Conservation (phyloP, 345 rosid species). For the Syzygium jambos region DNA sequence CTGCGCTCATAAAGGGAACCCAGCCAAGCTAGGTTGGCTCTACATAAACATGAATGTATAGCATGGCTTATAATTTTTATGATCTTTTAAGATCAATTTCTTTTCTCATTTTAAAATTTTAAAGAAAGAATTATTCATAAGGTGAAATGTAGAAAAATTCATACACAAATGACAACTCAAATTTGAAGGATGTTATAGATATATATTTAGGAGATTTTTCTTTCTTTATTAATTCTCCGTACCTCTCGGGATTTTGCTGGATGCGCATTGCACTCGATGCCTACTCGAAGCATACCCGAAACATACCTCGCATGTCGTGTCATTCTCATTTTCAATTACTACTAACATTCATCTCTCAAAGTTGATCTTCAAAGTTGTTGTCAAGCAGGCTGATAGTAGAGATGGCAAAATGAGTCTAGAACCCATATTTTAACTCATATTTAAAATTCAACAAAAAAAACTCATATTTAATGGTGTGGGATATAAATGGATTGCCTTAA, state of each 20-base stretch:
- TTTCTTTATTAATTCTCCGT: background rate
- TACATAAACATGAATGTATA: background rate
- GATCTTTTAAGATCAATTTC: background rate
- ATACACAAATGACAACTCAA: background rate
- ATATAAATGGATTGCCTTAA: no score
- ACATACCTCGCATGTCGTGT: background rate
- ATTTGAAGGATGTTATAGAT: background rate
- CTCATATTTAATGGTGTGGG: no score
- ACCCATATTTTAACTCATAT: no score
- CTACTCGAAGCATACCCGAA: background rate
- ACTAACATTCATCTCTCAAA: background rate
- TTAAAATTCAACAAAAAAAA: no score
- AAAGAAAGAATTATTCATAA: background rate
- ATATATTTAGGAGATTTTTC: background rate
- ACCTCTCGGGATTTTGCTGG: background rate
- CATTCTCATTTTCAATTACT: background rate
- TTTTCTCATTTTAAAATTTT: background rate
- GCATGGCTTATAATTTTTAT: background rate
- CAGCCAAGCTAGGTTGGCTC: background rate
- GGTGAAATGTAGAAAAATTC: fast-evolving
- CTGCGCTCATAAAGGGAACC: background rate
- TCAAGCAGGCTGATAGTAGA: background rate
- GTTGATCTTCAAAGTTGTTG: background rate
- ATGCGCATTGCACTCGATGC: background rate
- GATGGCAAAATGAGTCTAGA: no score